A percentile compares a stretch with the other conserved stretches of the same genome.
Evolutionary conservation across 2,329 filamentous ascomycete species (phyloP).

Genomic region (Neofusicoccum kwambonambiense): DNA sequence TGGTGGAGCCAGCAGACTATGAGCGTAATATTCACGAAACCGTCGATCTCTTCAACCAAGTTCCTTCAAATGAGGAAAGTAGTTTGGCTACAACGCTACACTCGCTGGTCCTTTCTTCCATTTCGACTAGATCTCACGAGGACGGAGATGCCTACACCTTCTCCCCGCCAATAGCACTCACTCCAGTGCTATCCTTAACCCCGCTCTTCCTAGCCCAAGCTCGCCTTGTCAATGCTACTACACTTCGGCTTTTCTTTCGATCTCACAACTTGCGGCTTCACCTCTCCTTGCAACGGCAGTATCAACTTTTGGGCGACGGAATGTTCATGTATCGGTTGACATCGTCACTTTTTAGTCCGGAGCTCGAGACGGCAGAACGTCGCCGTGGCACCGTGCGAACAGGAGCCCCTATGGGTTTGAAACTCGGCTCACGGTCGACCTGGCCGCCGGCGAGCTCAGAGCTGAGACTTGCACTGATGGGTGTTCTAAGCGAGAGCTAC

Average conservation of each 20-base stretch:
- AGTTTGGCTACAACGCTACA: neutral
- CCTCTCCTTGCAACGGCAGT: conserved; percentile 71
- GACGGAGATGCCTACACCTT: conserved; percentile 23
- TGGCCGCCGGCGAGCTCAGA: conserved; percentile 97
- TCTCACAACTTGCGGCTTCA: conserved; percentile 71
- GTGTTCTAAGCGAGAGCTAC: conserved; percentile 76
- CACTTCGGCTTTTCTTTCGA: conserved; percentile 73
- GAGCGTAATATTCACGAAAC: conserved; percentile 7
- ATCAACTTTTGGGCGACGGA: conserved; percentile 82
- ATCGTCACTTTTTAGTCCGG: conserved; percentile 79
- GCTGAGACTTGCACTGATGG: conserved; percentile 83
- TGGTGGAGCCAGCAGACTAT: conserved; percentile 19
- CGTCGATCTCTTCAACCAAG: conserved; percentile 7
- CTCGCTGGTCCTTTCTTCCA: conserved; percentile 15
- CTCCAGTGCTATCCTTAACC: conserved; percentile 70
- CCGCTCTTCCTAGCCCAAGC: conserved; percentile 74
- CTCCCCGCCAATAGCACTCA: conserved; percentile 56
- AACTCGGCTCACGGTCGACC: conserved; percentile 73
- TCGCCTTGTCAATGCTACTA: conserved; percentile 72
- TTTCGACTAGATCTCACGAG: neutral
- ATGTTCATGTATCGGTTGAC: conserved; percentile 78
- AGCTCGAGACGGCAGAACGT: conserved; percentile 76
- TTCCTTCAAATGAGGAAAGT: neutral
- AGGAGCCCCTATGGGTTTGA: conserved; percentile 74
- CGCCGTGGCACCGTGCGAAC: conserved; percentile 59